Conservation (phyloP, 768 basidiomycete genomes). For the Tylopilus balloui region DNA sequence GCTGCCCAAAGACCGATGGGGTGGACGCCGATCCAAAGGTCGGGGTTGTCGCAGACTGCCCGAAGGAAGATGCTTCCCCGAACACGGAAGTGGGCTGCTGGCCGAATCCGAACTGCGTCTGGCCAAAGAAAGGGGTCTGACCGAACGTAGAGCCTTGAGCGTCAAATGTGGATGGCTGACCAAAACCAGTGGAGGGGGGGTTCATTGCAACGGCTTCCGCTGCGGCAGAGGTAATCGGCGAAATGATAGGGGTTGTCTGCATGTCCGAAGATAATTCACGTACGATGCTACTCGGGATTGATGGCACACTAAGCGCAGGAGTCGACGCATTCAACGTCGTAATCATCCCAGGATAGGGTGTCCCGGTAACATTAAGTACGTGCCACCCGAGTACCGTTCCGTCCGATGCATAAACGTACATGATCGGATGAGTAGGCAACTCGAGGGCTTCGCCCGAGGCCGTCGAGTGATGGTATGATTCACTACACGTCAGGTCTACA, state of each 20-base stretch:
- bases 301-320: neutral
- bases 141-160: conserved; percentile 29
- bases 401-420: conserved; percentile 76
- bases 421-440: conserved; percentile 51
- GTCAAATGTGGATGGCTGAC: conserved; percentile 31
- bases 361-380: conserved; percentile 51
- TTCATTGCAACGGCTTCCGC: conserved; percentile 28
- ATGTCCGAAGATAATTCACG: conserved; percentile 31
- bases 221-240: conserved; percentile 16
- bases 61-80: conserved; percentile 22
- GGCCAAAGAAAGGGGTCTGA: conserved; percentile 25
- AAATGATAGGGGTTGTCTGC: conserved; percentile 24
- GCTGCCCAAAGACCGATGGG: conserved; percentile 20
- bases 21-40: conserved; percentile 14
- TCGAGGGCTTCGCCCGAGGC: conserved; percentile 40
- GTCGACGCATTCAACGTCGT: conserved; percentile 14
- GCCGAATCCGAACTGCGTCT: conserved; percentile 12
- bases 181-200: conserved; percentile 32
- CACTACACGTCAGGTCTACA: conserved; percentile 56
- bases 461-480: conserved; percentile 35
- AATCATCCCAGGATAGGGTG: conserved; percentile 55
- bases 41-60: conserved; percentile 7
- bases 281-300: conserved; percentile 19
- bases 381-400: conserved; percentile 75
- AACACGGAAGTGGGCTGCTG: conserved; percentile 25